These are phyloP conservation scores for Hyaloscypha variabilis DNA, from an alignment of 495 filamentous ascomycete species.

Conservation along the genomic window DNA sequence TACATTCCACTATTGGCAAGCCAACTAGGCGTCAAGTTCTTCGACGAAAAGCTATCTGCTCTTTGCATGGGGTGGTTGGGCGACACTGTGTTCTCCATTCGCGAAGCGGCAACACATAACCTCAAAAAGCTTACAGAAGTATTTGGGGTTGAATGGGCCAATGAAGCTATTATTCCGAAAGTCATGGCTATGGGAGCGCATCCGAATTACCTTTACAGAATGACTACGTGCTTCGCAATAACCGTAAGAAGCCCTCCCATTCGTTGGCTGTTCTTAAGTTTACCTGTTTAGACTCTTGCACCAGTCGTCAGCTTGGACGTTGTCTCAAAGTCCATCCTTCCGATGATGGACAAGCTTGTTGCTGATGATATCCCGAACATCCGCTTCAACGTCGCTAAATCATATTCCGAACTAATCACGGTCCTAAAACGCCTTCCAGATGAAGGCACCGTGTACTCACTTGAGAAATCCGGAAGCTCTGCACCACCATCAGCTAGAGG, in stretches of 20 bases:
- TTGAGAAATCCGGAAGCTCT: slow-evolving; percentile 74
- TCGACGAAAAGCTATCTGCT: slow-evolving; percentile 92
- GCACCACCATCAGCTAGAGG: slow-evolving; percentile 68
- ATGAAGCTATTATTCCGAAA: slow-evolving; percentile 94
- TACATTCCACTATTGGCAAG: slow-evolving; percentile 96
- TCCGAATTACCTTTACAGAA: slow-evolving; percentile 97
- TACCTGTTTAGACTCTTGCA: slow-evolving; percentile 75
- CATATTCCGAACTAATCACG: slow-evolving; percentile 85
- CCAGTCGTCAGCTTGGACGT: slow-evolving; percentile 89
- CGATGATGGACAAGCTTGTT: slow-evolving; percentile 92
- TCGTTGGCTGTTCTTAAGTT: slow-evolving; percentile 7
- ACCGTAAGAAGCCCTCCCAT: slow-evolving; percentile 66
- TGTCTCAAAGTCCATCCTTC: slow-evolving; percentile 89
- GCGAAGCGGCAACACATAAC: slow-evolving; percentile 95
- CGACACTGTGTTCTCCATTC: slow-evolving; percentile 97
- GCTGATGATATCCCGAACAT: slow-evolving; percentile 97
- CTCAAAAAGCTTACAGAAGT: slow-evolving; percentile 98
- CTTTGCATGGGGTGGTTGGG: slow-evolving; percentile 99
- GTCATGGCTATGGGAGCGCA: slow-evolving; percentile 98
- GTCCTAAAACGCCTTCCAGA: slow-evolving; percentile 88
- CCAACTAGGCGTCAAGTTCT: slow-evolving; percentile 96
- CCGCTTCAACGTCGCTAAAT: slow-evolving; percentile 98
- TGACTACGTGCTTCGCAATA: slow-evolving; percentile 98
- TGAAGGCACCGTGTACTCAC: slow-evolving; percentile 78
- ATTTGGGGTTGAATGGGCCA: slow-evolving; percentile 98